A percentile compares a stretch with the other conserved stretches of the same genome.
phyloP scores from a whole-genome alignment of 345 rosid species.

The Murraya koenigii region DNA sequence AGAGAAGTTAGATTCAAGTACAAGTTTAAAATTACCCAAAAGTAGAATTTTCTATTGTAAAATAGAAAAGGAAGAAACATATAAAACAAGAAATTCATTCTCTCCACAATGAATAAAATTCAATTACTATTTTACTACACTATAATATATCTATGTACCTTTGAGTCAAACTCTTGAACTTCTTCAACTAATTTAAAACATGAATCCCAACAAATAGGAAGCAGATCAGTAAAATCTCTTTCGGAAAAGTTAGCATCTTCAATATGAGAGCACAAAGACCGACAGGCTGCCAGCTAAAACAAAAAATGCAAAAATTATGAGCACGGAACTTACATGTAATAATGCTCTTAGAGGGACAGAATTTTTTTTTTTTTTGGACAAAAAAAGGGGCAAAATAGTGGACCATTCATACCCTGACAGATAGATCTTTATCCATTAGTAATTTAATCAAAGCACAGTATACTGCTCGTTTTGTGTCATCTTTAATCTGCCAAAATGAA shows the following conservation, averaged over 20 bases:
- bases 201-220: conserved; percentile 83
- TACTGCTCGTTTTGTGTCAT: conserved; percentile 85
- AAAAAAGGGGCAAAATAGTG: conserved; percentile 9
- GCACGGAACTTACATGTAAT: conserved; percentile 3
- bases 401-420: conserved; percentile 85
- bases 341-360: not conserved
- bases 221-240: conserved; percentile 72
- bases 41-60: not conserved
- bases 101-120: not conserved
- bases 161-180: conserved; percentile 96
- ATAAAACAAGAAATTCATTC: not conserved
- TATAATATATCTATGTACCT: conserved; percentile 43
- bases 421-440: conserved; percentile 76
- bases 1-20: not conserved
- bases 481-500: conserved; percentile 64
- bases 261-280: conserved; percentile 82
- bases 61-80: not conserved
- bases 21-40: not conserved
- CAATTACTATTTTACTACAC: not conserved
- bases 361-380: no score
- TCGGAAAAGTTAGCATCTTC: conserved; percentile 96
- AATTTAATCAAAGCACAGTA: conserved; percentile 85
- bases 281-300: conserved; percentile 92
- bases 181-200: conserved; percentile 91
- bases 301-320: conserved; percentile 22